Percentiles rank a stretch among this genome's conserved stretches.
These are phyloP conservation scores for Pestalotiopsis fici DNA, from an alignment of 2,329 filamentous ascomycete species.

Conservation along the genomic window DNA sequence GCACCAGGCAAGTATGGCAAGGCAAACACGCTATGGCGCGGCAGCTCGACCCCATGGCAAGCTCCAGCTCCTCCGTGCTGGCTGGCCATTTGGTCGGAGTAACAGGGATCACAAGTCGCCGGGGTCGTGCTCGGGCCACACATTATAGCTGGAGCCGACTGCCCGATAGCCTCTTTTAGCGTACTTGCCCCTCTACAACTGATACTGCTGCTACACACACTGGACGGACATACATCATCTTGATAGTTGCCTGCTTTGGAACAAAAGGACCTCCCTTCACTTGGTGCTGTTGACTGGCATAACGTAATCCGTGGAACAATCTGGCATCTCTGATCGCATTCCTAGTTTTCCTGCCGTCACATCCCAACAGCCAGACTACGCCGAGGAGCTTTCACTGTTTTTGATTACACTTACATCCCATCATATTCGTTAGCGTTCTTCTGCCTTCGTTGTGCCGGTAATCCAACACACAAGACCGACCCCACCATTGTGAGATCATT, in stretches of 20 bases:
- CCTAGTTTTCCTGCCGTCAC: not conserved
- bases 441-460: not conserved
- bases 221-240: conserved; percentile 3
- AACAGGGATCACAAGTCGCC: conserved; percentile 4
- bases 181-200: conserved; percentile 1
- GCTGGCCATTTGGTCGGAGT: not conserved
- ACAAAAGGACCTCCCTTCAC: too few relatives aligned
- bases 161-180: not conserved
- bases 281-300: not conserved
- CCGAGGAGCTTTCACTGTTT: not conserved
- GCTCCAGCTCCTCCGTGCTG: not conserved
- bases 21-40: conserved; percentile 45
- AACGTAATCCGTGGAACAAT: conserved; percentile 8
- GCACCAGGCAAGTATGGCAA: conserved; percentile 23
- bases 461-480: not conserved
- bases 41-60: conserved; percentile 16
- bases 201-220: not conserved
- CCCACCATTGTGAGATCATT: not conserved
- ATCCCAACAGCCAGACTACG: too few relatives aligned
- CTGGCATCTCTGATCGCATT: not conserved
- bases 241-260: not conserved
- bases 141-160: not conserved
- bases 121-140: conserved; percentile 3
- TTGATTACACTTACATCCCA: not conserved
- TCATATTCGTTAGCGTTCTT: not conserved